These are phyloP conservation scores for Candida sakaeoensis DNA, from an alignment of 805 yeast species.

Conservation along the genomic window DNA sequence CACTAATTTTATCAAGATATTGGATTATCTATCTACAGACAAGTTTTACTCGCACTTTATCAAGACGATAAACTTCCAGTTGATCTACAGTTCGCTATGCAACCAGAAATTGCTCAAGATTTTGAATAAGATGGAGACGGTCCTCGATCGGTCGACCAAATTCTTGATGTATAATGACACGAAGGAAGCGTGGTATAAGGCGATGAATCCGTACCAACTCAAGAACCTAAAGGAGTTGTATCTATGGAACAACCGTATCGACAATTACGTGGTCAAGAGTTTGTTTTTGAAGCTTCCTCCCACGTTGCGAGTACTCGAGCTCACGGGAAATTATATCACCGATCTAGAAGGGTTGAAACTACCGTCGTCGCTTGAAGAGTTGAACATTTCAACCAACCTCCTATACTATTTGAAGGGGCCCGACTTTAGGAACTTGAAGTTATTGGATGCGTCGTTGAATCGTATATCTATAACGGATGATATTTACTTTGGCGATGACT, in stretches of 20 bases:
- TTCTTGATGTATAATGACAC: background rate
- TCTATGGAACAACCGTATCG: slow-evolving; percentile 3
- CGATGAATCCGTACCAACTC: slow-evolving; percentile 1
- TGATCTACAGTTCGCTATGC: background rate
- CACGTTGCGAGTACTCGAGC: slow-evolving; percentile 11
- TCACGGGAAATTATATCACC: slow-evolving; percentile 16
- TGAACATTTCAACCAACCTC: slow-evolving; percentile 15
- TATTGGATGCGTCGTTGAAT: slow-evolving; percentile 15
- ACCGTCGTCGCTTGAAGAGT: slow-evolving; percentile 12
- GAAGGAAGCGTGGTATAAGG: slow-evolving; percentile 2
- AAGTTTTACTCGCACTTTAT: slow-evolving; percentile 1
- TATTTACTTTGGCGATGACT: slow-evolving; percentile 11
- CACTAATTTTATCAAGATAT: slow-evolving; percentile 1
- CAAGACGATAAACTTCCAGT: slow-evolving; percentile 2
- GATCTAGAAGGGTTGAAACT: slow-evolving; percentile 11
- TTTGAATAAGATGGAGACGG: background rate
- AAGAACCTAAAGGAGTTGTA: slow-evolving; percentile 5
- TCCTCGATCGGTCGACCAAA: slow-evolving; percentile 1
- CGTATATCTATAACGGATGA: slow-evolving; percentile 9
- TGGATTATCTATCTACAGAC: slow-evolving; percentile 4
- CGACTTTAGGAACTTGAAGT: slow-evolving; percentile 10
- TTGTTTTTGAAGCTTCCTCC: slow-evolving; percentile 3
- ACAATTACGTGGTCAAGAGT: background rate
- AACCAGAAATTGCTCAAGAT: slow-evolving; percentile 1
- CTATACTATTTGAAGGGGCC: slow-evolving; percentile 13